Conservation (phyloP, 2,329 filamentous ascomycete species). For the Graphiopsis chlorocephala region DNA sequence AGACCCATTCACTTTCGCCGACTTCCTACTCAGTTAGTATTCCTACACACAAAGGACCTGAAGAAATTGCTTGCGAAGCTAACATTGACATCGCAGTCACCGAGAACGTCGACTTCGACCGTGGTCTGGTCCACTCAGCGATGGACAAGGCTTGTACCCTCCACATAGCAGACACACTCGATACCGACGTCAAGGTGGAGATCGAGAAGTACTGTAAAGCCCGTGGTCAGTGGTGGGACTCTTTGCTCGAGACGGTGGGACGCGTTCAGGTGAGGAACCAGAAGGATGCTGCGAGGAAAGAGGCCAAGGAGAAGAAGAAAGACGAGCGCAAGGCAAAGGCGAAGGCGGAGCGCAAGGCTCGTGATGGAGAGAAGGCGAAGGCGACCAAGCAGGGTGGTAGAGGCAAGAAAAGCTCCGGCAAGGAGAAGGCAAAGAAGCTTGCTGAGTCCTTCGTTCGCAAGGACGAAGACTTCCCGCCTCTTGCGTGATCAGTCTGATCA, state of each 20-base stretch:
- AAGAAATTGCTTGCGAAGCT: no score
- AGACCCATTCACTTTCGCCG: background rate
- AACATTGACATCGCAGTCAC: background rate
- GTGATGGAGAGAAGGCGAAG: background rate
- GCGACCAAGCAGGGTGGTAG: background rate
- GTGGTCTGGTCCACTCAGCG: background rate
- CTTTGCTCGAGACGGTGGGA: background rate
- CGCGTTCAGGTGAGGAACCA: background rate
- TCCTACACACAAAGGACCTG: no score
- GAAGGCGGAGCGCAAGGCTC: background rate
- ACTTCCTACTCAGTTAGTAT: background rate
- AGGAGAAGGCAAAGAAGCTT: background rate
- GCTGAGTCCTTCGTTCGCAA: background rate
- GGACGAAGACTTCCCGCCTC: background rate
- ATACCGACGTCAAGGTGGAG: background rate
- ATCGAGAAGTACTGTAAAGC: background rate
- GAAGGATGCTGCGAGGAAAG: background rate
- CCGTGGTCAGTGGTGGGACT: background rate
- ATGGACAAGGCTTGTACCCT: background rate
- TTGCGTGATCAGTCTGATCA: background rate
- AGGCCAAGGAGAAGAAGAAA: background rate
- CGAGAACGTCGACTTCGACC: background rate
- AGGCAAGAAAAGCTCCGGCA: background rate
- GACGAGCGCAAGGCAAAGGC: background rate
- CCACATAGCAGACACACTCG: background rate